These are phyloP conservation scores for Chalaropsis ovoidea DNA, from an alignment of 2,329 filamentous ascomycete genomes.

Conservation along the genomic window DNA sequence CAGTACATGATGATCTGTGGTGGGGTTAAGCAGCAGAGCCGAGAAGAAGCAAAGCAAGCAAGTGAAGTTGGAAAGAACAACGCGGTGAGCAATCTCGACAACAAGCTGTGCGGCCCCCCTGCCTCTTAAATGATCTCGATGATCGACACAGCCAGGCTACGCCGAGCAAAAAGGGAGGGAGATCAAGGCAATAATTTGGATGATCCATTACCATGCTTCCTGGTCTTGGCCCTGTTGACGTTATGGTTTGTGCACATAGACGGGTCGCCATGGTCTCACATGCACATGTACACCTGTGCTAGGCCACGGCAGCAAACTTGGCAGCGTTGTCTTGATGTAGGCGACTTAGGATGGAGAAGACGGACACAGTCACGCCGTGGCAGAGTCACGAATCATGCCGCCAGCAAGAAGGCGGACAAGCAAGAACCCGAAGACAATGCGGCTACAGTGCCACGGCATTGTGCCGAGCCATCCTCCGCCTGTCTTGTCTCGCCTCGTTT, in stretches of 20 bases:
- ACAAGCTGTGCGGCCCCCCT: neutral
- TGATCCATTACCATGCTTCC: neutral
- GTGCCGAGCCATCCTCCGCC: neutral
- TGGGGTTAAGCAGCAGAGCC: neutral
- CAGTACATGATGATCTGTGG: constrained; percentile 9
- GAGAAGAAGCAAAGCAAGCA: neutral
- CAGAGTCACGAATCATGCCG: too few species aligned
- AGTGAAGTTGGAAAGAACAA: neutral
- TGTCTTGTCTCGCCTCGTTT: neutral
- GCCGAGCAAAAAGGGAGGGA: neutral
- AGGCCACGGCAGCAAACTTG: neutral
- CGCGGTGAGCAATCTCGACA: too few species aligned
- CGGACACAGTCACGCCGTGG: too few species aligned
- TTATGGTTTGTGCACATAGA: neutral
- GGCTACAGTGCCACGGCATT: neutral
- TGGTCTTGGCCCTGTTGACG: neutral
- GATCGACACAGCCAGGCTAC: neutral
- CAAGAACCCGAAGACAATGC: neutral
- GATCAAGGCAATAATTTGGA: neutral
- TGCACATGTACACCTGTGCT: neutral
- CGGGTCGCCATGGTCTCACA: neutral
- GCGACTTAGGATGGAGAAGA: neutral
- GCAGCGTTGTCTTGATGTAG: neutral
- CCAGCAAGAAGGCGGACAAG: neutral
- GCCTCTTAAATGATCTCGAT: neutral